These are phyloP conservation scores for Catharanthus roseus DNA, from an alignment of 257 asterid species.

Conservation along the genomic window DNA sequence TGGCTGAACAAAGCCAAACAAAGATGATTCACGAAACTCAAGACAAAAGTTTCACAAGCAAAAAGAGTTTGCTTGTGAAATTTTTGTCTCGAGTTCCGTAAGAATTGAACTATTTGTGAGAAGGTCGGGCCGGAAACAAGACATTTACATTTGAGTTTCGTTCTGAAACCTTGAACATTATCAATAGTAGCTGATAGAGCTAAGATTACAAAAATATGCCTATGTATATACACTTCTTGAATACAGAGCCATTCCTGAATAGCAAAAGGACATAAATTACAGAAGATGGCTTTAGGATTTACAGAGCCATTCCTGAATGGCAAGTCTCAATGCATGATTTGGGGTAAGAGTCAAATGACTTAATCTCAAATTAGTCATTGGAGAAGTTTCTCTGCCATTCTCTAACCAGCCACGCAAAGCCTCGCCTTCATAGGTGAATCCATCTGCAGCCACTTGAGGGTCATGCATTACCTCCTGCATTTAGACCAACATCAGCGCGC, in stretches of 20 bases:
- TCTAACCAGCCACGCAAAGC: constrained; percentile 73
- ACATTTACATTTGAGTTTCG: no score
- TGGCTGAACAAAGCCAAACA: neutral
- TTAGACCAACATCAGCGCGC: constrained; percentile 8
- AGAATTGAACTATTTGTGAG: no score
- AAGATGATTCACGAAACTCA: neutral
- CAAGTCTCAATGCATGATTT: constrained; percentile 51
- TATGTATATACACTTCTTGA: neutral
- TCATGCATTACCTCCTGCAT: constrained; percentile 86
- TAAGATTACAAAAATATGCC: neutral
- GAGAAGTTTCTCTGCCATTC: constrained; percentile 67
- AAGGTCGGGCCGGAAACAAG: no score
- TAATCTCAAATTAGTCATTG: constrained; percentile 76
- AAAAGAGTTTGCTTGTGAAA: no score
- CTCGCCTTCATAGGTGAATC: constrained; percentile 86
- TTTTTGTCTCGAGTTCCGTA: no score
- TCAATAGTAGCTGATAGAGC: neutral
- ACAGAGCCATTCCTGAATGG: constrained; percentile 75
- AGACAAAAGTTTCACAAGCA: no score
- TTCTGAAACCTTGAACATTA: no score
- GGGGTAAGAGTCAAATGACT: constrained; percentile 52
- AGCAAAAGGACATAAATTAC: neutral
- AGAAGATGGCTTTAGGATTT: constrained; percentile 22
- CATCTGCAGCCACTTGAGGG: constrained; percentile 90
- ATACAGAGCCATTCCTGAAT: no score